Evolutionary conservation across 2,329 filamentous ascomycete species (phyloP), one percentile per base, ranked within the genome.

Genomic region (Colletotrichum sp.): DNA sequence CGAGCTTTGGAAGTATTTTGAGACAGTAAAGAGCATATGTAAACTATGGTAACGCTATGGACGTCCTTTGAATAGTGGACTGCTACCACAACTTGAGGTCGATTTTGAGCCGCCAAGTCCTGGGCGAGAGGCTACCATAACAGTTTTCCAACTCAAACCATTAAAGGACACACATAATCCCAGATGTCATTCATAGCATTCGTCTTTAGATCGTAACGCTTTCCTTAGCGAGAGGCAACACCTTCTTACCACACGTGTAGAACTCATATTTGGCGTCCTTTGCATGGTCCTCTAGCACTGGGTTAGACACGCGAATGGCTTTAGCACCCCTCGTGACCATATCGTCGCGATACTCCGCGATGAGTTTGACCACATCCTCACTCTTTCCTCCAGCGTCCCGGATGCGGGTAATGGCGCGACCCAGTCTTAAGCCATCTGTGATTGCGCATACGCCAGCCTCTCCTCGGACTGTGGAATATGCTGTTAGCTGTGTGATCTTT

Each of bases 41-140:
- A 44, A 44, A 6, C 44, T 49, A 49, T 2, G 6, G n/a, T 4
- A 21, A 12, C 5, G 9, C n/a, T n/a, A 4, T 21, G 1, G 44
- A 21, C 5, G 18, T 10, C 39, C 3, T 12, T 12, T 2, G 2
- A 21, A 49, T 13, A 10, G 6, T 4, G 6, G n/a, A 49, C 10
- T 21, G 18, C 9, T n/a, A n/a, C 32, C 32, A 3, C 13, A 15
- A 34, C 9, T 12, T 44, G 8, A 7, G 18, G 5, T 49, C 18
- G 18, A 12, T 7, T 49, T 49, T 21, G 39, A 44, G 39, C 9
- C 9, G 8, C 18, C 39, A 49, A 7, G 18, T 7, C 0, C 44
- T 2, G 18, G 1, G 5, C n/a, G n/a, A 49, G 10, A 21, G 18
- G 44, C 5, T 21, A 0, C 1, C 39, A n/a, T 49, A n/a, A 6